Conservation (phyloP, 2,329 filamentous ascomycete genomes). For the Fusarium globosum region DNA sequence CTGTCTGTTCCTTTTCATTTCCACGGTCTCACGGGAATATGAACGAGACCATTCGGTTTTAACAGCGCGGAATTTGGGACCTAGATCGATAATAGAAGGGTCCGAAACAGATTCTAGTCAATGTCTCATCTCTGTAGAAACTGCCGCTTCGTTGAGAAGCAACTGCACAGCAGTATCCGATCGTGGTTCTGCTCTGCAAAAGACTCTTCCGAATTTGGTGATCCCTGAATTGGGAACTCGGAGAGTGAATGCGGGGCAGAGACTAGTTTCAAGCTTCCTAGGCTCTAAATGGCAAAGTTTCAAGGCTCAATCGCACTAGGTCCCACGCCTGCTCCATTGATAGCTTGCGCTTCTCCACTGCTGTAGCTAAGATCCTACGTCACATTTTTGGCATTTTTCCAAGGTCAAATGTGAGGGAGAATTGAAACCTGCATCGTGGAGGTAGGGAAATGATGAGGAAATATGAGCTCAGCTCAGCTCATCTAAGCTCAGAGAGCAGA, state of each 20-base stretch:
- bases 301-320: constrained; percentile 16
- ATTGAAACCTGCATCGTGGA: constrained; percentile 32
- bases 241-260: constrained; percentile 34
- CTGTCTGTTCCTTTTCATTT: constrained; percentile 24
- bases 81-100: constrained; percentile 20
- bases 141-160: background rate
- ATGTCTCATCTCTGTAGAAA: constrained; percentile 32
- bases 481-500: background rate
- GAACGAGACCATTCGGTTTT: constrained; percentile 6
- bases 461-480: background rate
- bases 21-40: constrained; percentile 4
- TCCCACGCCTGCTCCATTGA: constrained; percentile 15
- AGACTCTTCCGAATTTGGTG: background rate
- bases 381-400: constrained; percentile 19
- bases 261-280: constrained; percentile 12
- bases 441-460: constrained; percentile 11
- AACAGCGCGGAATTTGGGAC: background rate
- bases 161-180: constrained; percentile 8
- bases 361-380: constrained; percentile 24
- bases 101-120: constrained; percentile 20
- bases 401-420: constrained; percentile 32
- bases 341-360: constrained; percentile 18
- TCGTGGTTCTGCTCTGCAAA: background rate
- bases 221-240: constrained; percentile 12
- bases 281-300: constrained; percentile 30